These are phyloP conservation scores for Chalaropsis ovoidea DNA, from an alignment of 2,329 filamentous ascomycete species.

Conservation along the genomic window DNA sequence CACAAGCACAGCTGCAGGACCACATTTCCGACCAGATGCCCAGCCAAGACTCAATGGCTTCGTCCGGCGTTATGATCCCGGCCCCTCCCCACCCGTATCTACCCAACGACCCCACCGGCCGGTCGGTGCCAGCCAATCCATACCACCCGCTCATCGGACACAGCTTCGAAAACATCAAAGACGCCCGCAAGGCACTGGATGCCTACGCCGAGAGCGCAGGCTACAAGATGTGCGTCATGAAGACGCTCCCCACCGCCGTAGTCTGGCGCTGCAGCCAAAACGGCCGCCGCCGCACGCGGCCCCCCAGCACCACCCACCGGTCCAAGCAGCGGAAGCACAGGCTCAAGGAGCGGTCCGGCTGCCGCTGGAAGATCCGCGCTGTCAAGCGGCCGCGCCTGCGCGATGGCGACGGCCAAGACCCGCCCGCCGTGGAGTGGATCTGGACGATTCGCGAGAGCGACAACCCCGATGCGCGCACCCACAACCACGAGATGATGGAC, in stretches of 20 bases:
- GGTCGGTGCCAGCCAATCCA: conserved; percentile 23
- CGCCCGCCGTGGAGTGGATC: conserved; percentile 26
- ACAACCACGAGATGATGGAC: conserved; percentile 25
- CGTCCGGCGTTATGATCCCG: conserved; percentile 17
- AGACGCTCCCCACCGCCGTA: conserved; percentile 24
- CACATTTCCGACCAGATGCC: conserved; percentile 1
- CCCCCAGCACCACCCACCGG: conserved; percentile 16
- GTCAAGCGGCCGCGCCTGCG: conserved; percentile 23
- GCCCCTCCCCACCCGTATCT: conserved; percentile 23
- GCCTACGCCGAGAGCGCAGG: conserved; percentile 23
- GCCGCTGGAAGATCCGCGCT: conserved; percentile 24
- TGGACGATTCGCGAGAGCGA: conserved; percentile 25
- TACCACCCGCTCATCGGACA: conserved; percentile 25
- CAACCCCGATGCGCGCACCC: conserved; percentile 22
- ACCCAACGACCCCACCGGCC: conserved; percentile 24
- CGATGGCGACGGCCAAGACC: conserved; percentile 27
- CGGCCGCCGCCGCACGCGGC: conserved; percentile 20
- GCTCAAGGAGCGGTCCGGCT: conserved; percentile 24
- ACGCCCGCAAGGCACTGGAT: conserved; percentile 22
- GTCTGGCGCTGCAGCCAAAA: conserved; percentile 25
- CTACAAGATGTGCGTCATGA: conserved; percentile 25
- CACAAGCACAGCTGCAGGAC: conserved; percentile 9
- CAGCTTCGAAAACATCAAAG: conserved; percentile 22
- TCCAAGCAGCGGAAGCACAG: conserved; percentile 24
- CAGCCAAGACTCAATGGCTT: neutral